Conservation (phyloP, 495 filamentous ascomycete species). For the Xylaria cubensis region DNA sequence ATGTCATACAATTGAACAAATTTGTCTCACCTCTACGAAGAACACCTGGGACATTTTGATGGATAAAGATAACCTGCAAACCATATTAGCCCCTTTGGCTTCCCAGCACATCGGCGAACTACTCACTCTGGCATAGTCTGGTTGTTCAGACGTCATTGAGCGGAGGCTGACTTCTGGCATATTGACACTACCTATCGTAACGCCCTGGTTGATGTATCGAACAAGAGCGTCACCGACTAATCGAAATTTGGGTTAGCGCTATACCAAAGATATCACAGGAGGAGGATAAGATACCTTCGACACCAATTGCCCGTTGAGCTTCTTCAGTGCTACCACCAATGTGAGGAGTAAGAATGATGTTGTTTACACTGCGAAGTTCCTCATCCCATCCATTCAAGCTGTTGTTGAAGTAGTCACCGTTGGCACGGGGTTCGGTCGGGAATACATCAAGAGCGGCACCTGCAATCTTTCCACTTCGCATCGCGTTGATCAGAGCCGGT, state of each 20-base stretch:
- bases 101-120: neutral
- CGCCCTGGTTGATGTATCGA: constrained; percentile 91
- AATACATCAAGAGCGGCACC: constrained; percentile 97
- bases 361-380: constrained; percentile 84
- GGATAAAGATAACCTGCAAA: constrained; percentile 83
- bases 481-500: constrained; percentile 86
- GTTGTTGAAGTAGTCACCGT: constrained; percentile 92
- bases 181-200: constrained; percentile 90
- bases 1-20: neutral
- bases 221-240: constrained; percentile 81
- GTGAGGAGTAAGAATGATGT: constrained; percentile 94
- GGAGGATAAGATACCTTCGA: constrained; percentile 62
- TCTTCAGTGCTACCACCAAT: constrained; percentile 98
- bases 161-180: constrained; percentile 92
- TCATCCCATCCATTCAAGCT: constrained; percentile 86
- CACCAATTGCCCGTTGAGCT: constrained; percentile 93
- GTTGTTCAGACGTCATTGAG: constrained; percentile 83
- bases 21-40: constrained; percentile 70
- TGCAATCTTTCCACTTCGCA: constrained; percentile 86
- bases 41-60: constrained; percentile 94
- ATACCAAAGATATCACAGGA: neutral
- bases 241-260: constrained; percentile 24
- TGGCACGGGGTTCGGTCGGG: constrained; percentile 89
- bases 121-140: constrained; percentile 79
- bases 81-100: constrained; percentile 27